Conservation (phyloP, 805 yeast genomes). For the Ogataea methylovora region DNA sequence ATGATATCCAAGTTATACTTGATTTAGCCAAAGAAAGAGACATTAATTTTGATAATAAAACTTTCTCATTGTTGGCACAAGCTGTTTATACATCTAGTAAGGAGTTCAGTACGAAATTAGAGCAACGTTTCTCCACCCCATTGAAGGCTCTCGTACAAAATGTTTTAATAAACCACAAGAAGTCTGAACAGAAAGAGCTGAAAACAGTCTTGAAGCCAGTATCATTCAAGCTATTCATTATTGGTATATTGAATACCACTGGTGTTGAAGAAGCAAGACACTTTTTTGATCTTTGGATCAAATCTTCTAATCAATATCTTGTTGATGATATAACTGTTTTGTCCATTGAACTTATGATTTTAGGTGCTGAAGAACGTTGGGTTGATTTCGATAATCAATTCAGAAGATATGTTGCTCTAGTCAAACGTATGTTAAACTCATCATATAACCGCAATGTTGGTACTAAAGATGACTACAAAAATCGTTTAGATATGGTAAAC, state of each 20-base stretch:
- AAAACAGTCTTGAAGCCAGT: conserved; percentile 13
- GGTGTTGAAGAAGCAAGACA: conserved; percentile 17
- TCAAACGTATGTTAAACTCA: too few relatives aligned
- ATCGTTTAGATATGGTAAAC: too few relatives aligned
- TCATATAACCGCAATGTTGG: too few relatives aligned
- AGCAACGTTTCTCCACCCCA: too few relatives aligned
- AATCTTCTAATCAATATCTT: conserved; percentile 14
- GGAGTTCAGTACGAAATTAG: too few relatives aligned
- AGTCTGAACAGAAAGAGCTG: too few relatives aligned
- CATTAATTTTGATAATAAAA: not conserved
- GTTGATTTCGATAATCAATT: conserved; percentile 22
- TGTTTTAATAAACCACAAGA: too few relatives aligned
- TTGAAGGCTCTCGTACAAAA: too few relatives aligned
- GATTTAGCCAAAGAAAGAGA: not conserved
- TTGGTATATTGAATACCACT: conserved; percentile 10
- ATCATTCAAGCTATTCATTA: conserved; percentile 15
- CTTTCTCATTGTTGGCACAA: too few relatives aligned
- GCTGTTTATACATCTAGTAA: too few relatives aligned
- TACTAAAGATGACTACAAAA: too few relatives aligned
- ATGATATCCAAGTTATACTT: too few relatives aligned
- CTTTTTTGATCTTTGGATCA: conserved; percentile 21
- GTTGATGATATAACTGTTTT: conserved; percentile 21
- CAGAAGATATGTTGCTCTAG: conserved; percentile 13
- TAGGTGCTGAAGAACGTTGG: conserved; percentile 26
- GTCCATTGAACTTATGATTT: conserved; percentile 17